Evolutionary conservation across 2,329 filamentous ascomycete genomes (phyloP).

Genomic region (Lachnellula hyalina): DNA sequence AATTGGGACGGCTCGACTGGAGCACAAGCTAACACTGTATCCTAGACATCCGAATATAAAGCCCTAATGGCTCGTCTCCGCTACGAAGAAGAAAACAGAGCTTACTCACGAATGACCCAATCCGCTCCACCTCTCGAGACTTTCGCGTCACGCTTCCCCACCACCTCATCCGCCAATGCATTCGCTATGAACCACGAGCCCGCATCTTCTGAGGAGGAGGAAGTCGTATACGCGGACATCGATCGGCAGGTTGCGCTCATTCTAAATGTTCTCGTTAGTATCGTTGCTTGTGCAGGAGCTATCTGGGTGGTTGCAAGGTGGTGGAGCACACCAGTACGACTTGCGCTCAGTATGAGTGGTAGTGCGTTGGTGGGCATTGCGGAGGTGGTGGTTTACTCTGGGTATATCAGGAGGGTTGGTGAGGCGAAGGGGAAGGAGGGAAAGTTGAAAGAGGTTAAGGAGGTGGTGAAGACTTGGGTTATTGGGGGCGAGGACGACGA

Average conservation of each 20-base stretch:
- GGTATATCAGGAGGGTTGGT: slow-evolving; percentile 66
- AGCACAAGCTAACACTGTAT: slow-evolving; percentile 8
- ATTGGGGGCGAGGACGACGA: slow-evolving; percentile 38
- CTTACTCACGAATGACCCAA: slow-evolving; percentile 76
- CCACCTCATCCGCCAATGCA: slow-evolving; percentile 44
- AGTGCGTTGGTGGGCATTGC: slow-evolving; percentile 66
- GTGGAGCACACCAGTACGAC: slow-evolving; percentile 65
- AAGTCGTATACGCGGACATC: slow-evolving; percentile 65
- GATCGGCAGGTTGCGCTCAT: slow-evolving; percentile 81
- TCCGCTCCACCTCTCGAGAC: slow-evolving; percentile 50
- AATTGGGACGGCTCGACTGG: not conserved
- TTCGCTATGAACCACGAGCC: slow-evolving; percentile 48
- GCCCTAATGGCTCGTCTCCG: slow-evolving; percentile 82
- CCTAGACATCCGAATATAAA: slow-evolving; percentile 73
- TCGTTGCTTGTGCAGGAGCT: slow-evolving; percentile 70
- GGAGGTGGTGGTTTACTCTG: slow-evolving; percentile 72
- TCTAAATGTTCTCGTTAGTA: slow-evolving; percentile 83
- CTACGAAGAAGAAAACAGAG: slow-evolving; percentile 72
- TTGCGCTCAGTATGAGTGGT: slow-evolving; percentile 67
- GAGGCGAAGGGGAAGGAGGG: slow-evolving; percentile 62
- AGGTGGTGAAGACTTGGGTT: slow-evolving; percentile 69
- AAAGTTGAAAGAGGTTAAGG: slow-evolving; percentile 57
- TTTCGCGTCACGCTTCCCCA: slow-evolving; percentile 55
- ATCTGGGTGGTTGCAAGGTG: slow-evolving; percentile 74
- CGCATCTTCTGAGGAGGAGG: slow-evolving; percentile 48